Base-by-base conservation (phyloP, 2,329 filamentous ascomycete genomes). In the Scortechinia acanthostroma region DNA sequence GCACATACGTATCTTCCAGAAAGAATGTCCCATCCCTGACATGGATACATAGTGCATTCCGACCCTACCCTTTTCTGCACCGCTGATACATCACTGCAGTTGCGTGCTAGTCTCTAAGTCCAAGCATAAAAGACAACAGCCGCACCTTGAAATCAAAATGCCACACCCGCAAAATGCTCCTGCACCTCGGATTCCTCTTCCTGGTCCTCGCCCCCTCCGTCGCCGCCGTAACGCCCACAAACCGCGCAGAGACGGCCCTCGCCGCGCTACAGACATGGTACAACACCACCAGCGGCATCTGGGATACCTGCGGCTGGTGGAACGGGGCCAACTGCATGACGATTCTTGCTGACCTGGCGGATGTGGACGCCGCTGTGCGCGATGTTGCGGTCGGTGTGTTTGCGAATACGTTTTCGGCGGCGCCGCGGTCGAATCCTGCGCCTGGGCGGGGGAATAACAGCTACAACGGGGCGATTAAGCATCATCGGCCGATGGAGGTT, bases 291-390 rank as follows among this genome's bases (percentile, higher is more conserved):
- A 78, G 70, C 1, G 84, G 85, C 3, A 64, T 86, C 13, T 88
- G 80, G 80, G 62, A 77, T 45, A 73, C 73, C 0, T 71, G 74
- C 4, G 73, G 73, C n/a, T 89, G 85, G 85, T 89, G 85, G 85
- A 86, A 88, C 55, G 74, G 74, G 45, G 85, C 76, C 40, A 88
- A 87, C 55, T 71, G 72, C 47, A 64, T 88, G 48, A 85, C 80
- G 0, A 72, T 71, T 2, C 60, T 88, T 16, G 74, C 71, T 44
- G 77, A 87, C 55, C 74, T 73, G 55, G 61, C 67, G 3, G 45
- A 48, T 10, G 49, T 68, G 5, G 58, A 63, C 35, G 55, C 58
- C 21, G 63, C 63, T 25, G 62, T 63, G 43, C 43, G 55, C 6
- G 35, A 40, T 6, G 20, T 17, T 10, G 35, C 35, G 6, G 20